Percentiles rank a stretch among this genome's conserved stretches.
These are phyloP conservation scores for Umbilicus rupestris DNA, from an alignment of 164 flowering plant genomes.

Conservation along the genomic window DNA sequence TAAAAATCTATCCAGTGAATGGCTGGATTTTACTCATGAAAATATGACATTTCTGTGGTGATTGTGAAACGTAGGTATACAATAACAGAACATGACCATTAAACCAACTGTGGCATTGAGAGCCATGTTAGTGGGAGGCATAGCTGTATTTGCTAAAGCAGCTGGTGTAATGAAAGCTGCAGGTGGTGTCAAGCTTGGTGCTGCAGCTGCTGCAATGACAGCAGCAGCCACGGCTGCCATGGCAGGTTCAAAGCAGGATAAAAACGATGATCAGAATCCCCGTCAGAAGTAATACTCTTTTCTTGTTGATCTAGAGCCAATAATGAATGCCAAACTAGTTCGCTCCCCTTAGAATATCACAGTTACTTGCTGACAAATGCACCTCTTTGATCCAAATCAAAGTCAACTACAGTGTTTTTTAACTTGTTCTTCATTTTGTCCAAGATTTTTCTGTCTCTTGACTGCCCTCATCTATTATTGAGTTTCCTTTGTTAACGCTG, in stretches of 20 bases:
- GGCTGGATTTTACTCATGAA: background rate
- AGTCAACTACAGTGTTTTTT: no score
- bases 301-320: background rate
- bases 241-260: slow-evolving; percentile 45
- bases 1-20: no score
- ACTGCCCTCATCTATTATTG: no score
- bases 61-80: slow-evolving; percentile 11
- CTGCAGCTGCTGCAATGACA: slow-evolving; percentile 78
- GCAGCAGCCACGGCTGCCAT: slow-evolving; percentile 78
- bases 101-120: slow-evolving; percentile 85
- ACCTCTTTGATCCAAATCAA: no score
- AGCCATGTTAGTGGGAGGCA: slow-evolving; percentile 71
- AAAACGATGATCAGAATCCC: slow-evolving; percentile 23
- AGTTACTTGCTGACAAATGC: background rate
- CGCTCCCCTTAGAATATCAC: background rate
- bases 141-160: slow-evolving; percentile 80
- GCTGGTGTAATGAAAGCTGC: slow-evolving; percentile 85
- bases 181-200: slow-evolving; percentile 77
- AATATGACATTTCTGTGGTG: background rate
- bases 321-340: background rate
- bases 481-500: no score
- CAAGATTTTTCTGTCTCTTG: no score
- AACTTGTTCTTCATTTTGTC: no score
- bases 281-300: slow-evolving; percentile 18
- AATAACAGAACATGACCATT: slow-evolving; percentile 36